Conservation (phyloP, 2,329 filamentous ascomycete genomes). For the Curvularia lunata region DNA sequence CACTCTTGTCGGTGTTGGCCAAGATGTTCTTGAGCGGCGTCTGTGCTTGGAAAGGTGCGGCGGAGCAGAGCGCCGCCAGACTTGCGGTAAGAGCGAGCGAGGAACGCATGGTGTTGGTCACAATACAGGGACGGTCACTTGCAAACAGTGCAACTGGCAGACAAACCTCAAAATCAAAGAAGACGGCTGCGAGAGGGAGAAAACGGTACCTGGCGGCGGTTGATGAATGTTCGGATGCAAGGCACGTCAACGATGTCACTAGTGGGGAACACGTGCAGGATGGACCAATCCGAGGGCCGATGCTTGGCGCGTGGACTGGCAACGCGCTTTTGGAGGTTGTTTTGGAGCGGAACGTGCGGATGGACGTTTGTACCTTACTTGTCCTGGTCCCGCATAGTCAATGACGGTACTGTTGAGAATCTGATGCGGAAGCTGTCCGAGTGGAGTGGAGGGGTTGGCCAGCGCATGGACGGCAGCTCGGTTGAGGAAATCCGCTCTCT, state of each 20-base stretch:
- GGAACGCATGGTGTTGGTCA: slow-evolving; percentile 29
- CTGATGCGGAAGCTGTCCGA: not conserved
- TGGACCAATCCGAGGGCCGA: slow-evolving; percentile 26
- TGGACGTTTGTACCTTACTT: not conserved
- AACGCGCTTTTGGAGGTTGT: slow-evolving; percentile 7
- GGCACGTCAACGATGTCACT: slow-evolving; percentile 28
- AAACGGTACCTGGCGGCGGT: slow-evolving; percentile 10
- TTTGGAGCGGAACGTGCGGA: not conserved
- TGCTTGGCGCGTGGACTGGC: slow-evolving; percentile 18
- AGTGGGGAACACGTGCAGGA: slow-evolving; percentile 26
- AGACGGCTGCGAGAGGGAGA: slow-evolving; percentile 5
- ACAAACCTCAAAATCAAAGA: not conserved
- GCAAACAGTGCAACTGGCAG: not conserved
- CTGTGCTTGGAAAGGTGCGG: slow-evolving; percentile 49
- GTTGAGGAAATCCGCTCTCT: not conserved
- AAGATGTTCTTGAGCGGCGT: slow-evolving; percentile 61
- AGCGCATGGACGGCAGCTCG: not conserved
- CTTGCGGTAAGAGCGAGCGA: slow-evolving; percentile 25
- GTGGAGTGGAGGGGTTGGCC: not conserved
- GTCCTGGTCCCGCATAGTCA: not conserved
- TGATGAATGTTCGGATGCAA: slow-evolving; percentile 19
- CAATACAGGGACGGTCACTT: not conserved
- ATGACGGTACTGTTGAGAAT: not conserved
- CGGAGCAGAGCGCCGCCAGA: slow-evolving; percentile 23
- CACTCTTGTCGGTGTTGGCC: slow-evolving; percentile 59